Base-by-base conservation (phyloP, 495 filamentous ascomycete species). In the Margaritispora aquatica region DNA sequence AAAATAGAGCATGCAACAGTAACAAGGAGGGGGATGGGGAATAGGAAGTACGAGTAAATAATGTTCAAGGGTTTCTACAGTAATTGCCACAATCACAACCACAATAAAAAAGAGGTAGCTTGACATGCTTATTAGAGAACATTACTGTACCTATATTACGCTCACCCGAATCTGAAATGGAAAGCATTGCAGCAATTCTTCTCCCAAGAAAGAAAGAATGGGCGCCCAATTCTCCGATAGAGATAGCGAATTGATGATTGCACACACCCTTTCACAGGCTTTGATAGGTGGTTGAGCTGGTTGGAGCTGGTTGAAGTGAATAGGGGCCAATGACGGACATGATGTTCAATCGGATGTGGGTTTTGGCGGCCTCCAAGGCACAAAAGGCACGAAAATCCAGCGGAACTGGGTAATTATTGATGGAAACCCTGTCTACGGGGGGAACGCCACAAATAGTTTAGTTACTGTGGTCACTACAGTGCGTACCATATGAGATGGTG, bases 201-300 rank as follows among this genome's bases (percentile, higher is more conserved):
- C 10, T 48, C 58, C 51, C 58, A 54, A 60, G n/a, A n/a, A n/a
- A n/a, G n/a, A n/a, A 34, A 54, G 51, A 52, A 54, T 7, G 15
- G 36, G 19, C 36, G 58, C 22, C 46, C 23, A 54, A 61, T 61
- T 61, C 38, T 52, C 48, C 58, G 58, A 61, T 23, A 55, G 46
- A 61, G 58, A 51, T 38, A 61, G 58, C 58, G 58, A 56, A 19
- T 59, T 59, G 24, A 17, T 27, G 4, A n/a, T 8, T 20, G 3
- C 29, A 49, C 27, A 15, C 19, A 17, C 17, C 3, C 3, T 7
- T 8, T 1, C 48, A 49, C n/a, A 20, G 13, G 10, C 3, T 44
- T 44, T 44, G 38, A 44, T 44, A 44, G 38, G 38, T 7, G 15
- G 8, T 13, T 5, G 13, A 34, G 29, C 29, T 13, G 13, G 13